phyloP scores from a whole-genome alignment of 805 yeast species.

The Candida silvatica region DNA sequence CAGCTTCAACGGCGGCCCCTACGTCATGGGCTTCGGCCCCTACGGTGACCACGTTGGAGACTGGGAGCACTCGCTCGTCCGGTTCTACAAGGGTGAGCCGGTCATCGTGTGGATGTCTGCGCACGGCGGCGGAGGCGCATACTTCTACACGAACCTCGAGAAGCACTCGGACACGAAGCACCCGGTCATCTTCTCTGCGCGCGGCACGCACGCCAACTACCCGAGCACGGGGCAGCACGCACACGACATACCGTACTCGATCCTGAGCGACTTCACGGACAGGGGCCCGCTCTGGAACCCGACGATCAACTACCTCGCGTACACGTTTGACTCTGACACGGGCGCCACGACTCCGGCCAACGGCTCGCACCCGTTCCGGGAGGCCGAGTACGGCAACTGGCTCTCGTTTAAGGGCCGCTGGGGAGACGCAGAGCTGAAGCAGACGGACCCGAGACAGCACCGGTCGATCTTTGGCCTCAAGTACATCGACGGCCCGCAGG shows the following conservation, averaged over 20 bases:
- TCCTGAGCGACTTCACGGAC: slow-evolving; percentile 88
- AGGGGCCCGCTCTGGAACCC: slow-evolving; percentile 97
- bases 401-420: slow-evolving; percentile 73
- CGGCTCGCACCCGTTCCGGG: slow-evolving; percentile 43
- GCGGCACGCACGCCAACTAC: slow-evolving; percentile 97
- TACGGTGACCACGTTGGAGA: slow-evolving; percentile 97
- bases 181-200: slow-evolving; percentile 81
- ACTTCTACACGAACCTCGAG: slow-evolving; percentile 67
- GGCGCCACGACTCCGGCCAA: slow-evolving; percentile 38
- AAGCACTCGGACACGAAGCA: slow-evolving; percentile 35
- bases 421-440: slow-evolving; percentile 74
- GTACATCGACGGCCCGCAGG: slow-evolving; percentile 88
- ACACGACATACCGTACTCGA: slow-evolving; percentile 89
- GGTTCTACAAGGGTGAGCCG: slow-evolving; percentile 78
- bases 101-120: slow-evolving; percentile 93
- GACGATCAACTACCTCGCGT: slow-evolving; percentile 67
- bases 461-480: slow-evolving; percentile 88
- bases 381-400: slow-evolving; percentile 61
- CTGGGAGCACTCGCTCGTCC: slow-evolving; percentile 91
- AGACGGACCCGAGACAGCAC: slow-evolving; percentile 69
- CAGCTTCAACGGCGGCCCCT: slow-evolving; percentile 91
- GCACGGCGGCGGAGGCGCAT: slow-evolving; percentile 96
- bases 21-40: slow-evolving; percentile 96
- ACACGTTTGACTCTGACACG: slow-evolving; percentile 58
- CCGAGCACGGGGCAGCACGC: slow-evolving; percentile 95